Percentiles rank a stretch among this genome's conserved stretches.
Evolutionary conservation across 768 basidiomycete species (phyloP).

Genomic region (Exidia glandulosa): DNA sequence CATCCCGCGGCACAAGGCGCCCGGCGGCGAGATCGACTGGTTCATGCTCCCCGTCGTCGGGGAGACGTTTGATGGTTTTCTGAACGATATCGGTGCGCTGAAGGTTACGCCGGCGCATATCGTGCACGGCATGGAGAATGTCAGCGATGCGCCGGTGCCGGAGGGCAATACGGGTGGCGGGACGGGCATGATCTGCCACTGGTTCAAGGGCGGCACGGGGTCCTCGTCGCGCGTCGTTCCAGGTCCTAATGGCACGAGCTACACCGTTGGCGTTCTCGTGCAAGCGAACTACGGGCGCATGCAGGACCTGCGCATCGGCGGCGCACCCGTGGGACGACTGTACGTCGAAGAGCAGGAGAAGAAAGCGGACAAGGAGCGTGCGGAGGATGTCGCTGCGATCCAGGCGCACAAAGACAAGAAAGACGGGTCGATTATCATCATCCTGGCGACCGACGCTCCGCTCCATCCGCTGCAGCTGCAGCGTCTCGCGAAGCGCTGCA

Average conservation of each 20-base stretch:
- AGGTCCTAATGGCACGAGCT: neutral
- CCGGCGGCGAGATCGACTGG: neutral
- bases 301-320: neutral
- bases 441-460: slow-evolving; percentile 2
- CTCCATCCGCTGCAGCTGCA: slow-evolving; percentile 1
- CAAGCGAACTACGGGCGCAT: slow-evolving; percentile 3
- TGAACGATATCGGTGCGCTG: neutral
- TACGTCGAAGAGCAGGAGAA: neutral
- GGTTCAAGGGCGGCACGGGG: slow-evolving; percentile 2
- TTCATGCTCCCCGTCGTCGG: neutral
- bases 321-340: neutral
- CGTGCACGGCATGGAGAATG: neutral
- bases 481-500: neutral
- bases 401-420: neutral
- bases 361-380: neutral
- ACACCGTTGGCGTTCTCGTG: slow-evolving; percentile 3
- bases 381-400: slow-evolving; percentile 2
- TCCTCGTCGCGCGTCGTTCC: slow-evolving; percentile 1
- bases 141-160: neutral
- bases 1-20: neutral
- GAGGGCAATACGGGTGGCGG: slow-evolving; percentile 3
- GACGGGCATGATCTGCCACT: slow-evolving; percentile 2
- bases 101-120: neutral
- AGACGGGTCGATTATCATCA: neutral
- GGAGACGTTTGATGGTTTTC: neutral